phyloP scores from a whole-genome alignment of 164 flowering plant genomes.

The Pachysandra terminalis region DNA sequence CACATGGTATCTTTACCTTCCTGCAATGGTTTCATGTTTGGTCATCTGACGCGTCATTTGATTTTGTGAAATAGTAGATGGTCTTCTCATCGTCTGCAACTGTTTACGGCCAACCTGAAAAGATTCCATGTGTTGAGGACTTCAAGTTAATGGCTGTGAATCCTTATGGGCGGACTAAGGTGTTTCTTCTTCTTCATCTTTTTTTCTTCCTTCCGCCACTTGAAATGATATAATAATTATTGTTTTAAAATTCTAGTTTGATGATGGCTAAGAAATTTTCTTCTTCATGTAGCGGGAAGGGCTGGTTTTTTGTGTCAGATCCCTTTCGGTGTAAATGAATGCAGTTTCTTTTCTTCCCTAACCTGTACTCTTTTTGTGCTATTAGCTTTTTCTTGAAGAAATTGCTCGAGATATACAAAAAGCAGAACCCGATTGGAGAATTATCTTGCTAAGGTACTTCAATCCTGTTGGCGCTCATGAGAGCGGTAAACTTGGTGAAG shows the following conservation, averaged over 20 bases:
- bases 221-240: too few relatives aligned
- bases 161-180: constrained; percentile 97
- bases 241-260: too few relatives aligned
- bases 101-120: too few relatives aligned
- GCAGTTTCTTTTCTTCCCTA: constrained; percentile 78
- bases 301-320: constrained; percentile 11
- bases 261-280: background rate
- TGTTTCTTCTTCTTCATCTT: constrained; percentile 17
- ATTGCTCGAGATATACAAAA: too few relatives aligned
- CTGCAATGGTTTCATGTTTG: background rate
- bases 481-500: too few relatives aligned
- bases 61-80: constrained; percentile 43
- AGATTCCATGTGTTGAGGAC: constrained; percentile 78
- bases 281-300: background rate
- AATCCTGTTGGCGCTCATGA: too few relatives aligned
- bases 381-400: too few relatives aligned
- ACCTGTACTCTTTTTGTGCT: too few relatives aligned
- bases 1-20: constrained; percentile 1
- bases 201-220: too few relatives aligned
- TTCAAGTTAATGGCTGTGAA: constrained; percentile 71
- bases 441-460: constrained; percentile 67
- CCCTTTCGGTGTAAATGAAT: constrained; percentile 89
- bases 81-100: too few relatives aligned
- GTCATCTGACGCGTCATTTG: background rate
- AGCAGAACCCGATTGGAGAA: constrained; percentile 89